Percentiles rank a stretch among this genome's conserved stretches.
Evolutionary conservation across 805 yeast species (phyloP).

Genomic region (Candida nanaspora): DNA sequence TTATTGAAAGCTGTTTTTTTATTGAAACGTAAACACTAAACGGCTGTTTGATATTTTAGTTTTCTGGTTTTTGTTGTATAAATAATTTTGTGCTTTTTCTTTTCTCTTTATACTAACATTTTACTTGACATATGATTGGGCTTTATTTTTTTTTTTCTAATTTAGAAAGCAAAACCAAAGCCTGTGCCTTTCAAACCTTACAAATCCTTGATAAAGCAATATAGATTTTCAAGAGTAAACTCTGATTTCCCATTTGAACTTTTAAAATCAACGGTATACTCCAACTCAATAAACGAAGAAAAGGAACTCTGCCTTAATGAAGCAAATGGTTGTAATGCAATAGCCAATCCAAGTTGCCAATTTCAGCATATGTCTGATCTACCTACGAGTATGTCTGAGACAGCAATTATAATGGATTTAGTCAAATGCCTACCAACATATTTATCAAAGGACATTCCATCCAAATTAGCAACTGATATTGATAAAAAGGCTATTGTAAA

Average conservation of each 20-base stretch:
- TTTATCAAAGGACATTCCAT: not conserved
- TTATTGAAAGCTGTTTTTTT: no score
- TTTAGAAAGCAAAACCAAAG: slow-evolving; percentile 6
- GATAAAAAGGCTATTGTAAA: no score
- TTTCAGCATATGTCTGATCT: slow-evolving; percentile 10
- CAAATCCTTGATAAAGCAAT: slow-evolving; percentile 9
- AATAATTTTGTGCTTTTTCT: not conserved
- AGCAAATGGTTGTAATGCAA: slow-evolving; percentile 9
- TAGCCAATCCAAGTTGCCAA: slow-evolving; percentile 3
- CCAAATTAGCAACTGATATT: no score
- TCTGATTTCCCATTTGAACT: slow-evolving; percentile 11
- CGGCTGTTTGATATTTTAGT: not conserved
- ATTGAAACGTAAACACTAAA: not conserved
- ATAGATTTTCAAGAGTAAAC: slow-evolving; percentile 5
- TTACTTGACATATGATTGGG: not conserved
- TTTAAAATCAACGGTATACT: slow-evolving; percentile 11
- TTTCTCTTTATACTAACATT: not conserved
- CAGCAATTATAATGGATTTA: not conserved
- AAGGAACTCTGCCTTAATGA: slow-evolving; percentile 10
- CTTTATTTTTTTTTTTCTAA: not conserved
- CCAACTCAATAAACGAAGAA: slow-evolving; percentile 10
- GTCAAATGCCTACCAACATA: not conserved
- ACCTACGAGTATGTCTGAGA: not conserved
- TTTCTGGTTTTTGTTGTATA: not conserved
- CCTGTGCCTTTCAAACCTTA: slow-evolving; percentile 9